These are phyloP conservation scores for Cudoniella acicularis DNA, from an alignment of 495 filamentous ascomycete species.

Conservation along the genomic window DNA sequence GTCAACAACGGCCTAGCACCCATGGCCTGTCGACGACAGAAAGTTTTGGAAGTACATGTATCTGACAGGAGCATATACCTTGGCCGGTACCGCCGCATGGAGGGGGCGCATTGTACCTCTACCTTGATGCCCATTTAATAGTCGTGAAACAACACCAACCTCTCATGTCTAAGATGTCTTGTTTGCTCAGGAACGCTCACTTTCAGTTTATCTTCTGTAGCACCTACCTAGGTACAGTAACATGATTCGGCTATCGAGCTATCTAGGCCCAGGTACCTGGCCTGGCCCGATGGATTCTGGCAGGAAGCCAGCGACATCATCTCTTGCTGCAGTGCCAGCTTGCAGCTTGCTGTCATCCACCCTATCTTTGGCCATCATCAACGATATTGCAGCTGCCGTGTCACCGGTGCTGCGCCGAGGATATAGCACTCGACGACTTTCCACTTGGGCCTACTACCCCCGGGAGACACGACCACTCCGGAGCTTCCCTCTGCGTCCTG, in stretches of 20 bases:
- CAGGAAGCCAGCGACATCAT: not conserved
- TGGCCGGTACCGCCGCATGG: not conserved
- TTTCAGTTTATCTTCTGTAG: no score
- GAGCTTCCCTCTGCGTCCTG: conserved; percentile 8
- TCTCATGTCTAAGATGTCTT: not conserved
- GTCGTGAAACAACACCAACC: conserved; percentile 4
- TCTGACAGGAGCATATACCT: conserved; percentile 9
- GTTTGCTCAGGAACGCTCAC: not conserved
- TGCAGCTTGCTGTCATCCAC: not conserved
- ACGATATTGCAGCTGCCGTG: not conserved
- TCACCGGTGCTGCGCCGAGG: not conserved
- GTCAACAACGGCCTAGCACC: not conserved
- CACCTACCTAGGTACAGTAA: not conserved
- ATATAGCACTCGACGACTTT: not conserved
- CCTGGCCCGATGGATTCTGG: not conserved
- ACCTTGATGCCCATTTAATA: not conserved
- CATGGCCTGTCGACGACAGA: not conserved
- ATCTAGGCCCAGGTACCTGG: not conserved
- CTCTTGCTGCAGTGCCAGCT: not conserved
- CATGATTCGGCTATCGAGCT: no score
- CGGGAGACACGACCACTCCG: not conserved
- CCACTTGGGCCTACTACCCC: not conserved
- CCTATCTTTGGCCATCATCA: not conserved
- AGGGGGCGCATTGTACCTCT: not conserved
- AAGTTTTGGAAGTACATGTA: conserved; percentile 2